Percentiles rank a stretch among this genome's conserved stretches.
Evolutionary conservation across 2,329 filamentous ascomycete species (phyloP).

Genomic region (Penicillium hesseltinei): DNA sequence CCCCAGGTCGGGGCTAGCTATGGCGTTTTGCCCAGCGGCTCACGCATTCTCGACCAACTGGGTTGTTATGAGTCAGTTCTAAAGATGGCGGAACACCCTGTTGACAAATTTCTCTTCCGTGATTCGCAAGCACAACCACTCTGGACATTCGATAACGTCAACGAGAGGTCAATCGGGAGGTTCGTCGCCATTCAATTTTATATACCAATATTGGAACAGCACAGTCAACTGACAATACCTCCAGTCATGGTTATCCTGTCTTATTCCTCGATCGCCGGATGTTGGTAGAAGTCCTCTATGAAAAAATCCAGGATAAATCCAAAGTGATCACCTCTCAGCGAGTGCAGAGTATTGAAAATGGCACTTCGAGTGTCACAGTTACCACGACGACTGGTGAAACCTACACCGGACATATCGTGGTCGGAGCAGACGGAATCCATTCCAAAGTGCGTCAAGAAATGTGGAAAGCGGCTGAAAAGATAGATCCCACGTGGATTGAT

Average conservation of each 20-base stretch:
- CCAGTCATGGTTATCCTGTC: slow-evolving; percentile 23
- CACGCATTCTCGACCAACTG: slow-evolving; percentile 52
- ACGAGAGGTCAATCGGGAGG: not conserved
- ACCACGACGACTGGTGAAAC: slow-evolving; percentile 12
- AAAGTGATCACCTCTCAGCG: slow-evolving; percentile 20
- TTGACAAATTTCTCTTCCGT: slow-evolving; percentile 9
- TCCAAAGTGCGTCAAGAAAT: slow-evolving; percentile 39
- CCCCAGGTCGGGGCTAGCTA: slow-evolving; percentile 51
- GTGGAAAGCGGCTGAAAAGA: slow-evolving; percentile 20
- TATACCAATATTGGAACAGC: not conserved
- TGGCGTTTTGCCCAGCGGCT: slow-evolving; percentile 45
- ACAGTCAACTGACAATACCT: not conserved
- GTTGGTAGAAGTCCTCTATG: slow-evolving; percentile 25
- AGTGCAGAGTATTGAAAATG: slow-evolving; percentile 8
- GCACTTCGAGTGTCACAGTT: slow-evolving; percentile 5
- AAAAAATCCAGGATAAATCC: slow-evolving; percentile 24
- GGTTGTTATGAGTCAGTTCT: slow-evolving; percentile 36
- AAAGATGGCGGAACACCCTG: slow-evolving; percentile 6
- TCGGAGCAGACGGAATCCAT: slow-evolving; percentile 46
- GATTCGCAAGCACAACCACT: slow-evolving; percentile 6
- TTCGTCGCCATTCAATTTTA: not conserved
- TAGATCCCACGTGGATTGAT: slow-evolving; percentile 19
- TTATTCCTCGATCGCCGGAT: slow-evolving; percentile 27
- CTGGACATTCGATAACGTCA: slow-evolving; percentile 4
- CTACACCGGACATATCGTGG: slow-evolving; percentile 33